Evolutionary conservation across 257 asterid species (phyloP).

Genomic region (Solanum stenotomum): DNA sequence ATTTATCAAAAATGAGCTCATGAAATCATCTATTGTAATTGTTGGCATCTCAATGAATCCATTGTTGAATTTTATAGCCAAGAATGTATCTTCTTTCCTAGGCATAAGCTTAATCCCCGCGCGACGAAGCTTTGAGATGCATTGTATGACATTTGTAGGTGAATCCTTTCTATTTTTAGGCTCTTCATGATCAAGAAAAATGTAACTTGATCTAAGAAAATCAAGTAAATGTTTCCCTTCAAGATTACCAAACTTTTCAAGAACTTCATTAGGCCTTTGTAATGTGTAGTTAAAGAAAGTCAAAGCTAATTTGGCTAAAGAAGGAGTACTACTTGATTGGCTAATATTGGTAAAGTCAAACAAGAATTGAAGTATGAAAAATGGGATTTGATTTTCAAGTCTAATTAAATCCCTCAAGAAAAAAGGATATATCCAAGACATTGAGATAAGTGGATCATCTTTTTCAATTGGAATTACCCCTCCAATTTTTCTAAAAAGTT

Average conservation of each 20-base stretch:
- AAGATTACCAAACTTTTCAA: conserved; percentile 11
- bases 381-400: conserved; percentile 81
- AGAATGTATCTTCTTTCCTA: conserved; percentile 38
- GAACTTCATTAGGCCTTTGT: conserved; percentile 34
- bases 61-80: conserved; percentile 36
- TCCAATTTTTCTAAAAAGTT: conserved; percentile 55
- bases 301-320: conserved; percentile 28
- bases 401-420: conserved; percentile 61
- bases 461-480: conserved; percentile 41
- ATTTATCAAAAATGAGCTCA: conserved; percentile 56
- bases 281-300: conserved; percentile 48
- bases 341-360: conserved; percentile 37
- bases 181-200: conserved; percentile 31
- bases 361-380: conserved; percentile 45
- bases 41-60: conserved; percentile 76
- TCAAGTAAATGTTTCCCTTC: conserved; percentile 67
- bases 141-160: conserved; percentile 39
- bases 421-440: conserved; percentile 68
- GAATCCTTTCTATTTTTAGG: neutral
- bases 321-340: conserved; percentile 13
- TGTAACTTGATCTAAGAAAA: conserved; percentile 63
- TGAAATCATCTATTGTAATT: conserved; percentile 62
- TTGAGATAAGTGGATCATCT: conserved; percentile 58
- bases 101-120: conserved; percentile 54
- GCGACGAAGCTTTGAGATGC: conserved; percentile 60